These are phyloP conservation scores for Liriodendron chinense DNA, from an alignment of 164 flowering plant genomes.

Conservation along the genomic window DNA sequence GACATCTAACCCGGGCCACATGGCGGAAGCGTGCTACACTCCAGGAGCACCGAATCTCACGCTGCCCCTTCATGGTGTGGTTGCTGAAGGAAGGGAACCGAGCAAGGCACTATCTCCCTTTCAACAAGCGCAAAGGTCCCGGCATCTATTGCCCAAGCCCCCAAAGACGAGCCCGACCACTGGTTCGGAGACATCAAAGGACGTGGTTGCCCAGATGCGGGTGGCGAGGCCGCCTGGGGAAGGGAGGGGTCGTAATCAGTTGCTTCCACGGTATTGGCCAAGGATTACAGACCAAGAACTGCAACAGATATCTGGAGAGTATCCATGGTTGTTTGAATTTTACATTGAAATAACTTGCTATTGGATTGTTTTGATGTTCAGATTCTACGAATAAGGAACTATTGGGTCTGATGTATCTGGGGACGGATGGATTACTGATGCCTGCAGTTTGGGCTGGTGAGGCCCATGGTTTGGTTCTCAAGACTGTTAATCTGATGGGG, in stretches of 20 bases:
- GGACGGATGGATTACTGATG: not conserved
- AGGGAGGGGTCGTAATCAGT: conserved; percentile 80
- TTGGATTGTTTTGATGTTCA: not conserved
- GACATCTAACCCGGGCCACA: conserved; percentile 14
- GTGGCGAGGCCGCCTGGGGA: conserved; percentile 94
- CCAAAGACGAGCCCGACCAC: conserved; percentile 37
- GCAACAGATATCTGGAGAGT: conserved; percentile 95
- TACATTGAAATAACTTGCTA: not conserved
- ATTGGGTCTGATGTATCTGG: no score
- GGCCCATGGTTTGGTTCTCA: not conserved
- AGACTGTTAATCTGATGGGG: no score
- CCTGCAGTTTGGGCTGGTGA: not conserved
- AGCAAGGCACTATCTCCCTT: conserved; percentile 34
- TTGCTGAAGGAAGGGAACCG: conserved; percentile 44
- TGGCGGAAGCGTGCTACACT: conserved; percentile 16
- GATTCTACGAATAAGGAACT: no score
- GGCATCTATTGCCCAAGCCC: conserved; percentile 62
- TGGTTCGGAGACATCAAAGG: conserved; percentile 43
- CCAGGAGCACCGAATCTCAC: conserved; percentile 27
- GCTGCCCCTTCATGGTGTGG: conserved; percentile 20
- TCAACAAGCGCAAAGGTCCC: conserved; percentile 60
- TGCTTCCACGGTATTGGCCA: conserved; percentile 99
- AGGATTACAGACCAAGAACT: conserved; percentile 90
- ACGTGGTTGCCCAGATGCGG: conserved; percentile 50
- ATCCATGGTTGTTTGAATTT: conserved; percentile 39